phyloP scores from a whole-genome alignment of 2,329 filamentous ascomycete genomes.

The Cyphellophora attinorum region DNA sequence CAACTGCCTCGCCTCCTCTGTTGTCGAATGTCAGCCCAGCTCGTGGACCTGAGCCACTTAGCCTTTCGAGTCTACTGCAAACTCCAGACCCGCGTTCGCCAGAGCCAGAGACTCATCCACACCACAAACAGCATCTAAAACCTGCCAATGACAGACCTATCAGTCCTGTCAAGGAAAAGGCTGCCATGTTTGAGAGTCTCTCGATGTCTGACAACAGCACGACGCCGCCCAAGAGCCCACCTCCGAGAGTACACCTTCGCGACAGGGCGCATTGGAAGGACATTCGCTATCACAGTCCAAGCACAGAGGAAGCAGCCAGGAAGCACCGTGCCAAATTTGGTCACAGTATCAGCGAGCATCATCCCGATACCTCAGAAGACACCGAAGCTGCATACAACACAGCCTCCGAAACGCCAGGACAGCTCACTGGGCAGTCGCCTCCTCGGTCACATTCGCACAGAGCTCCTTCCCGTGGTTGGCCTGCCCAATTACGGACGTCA shows the following conservation, averaged over 20 bases:
- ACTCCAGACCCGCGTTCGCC: too few relatives aligned
- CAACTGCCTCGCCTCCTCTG: not conserved
- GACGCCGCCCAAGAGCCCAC: constrained; percentile 3
- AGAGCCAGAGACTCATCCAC: too few relatives aligned
- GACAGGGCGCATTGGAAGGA: not conserved
- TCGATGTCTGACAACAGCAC: too few relatives aligned
- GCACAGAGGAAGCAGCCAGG: constrained; percentile 3
- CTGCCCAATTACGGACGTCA: constrained; percentile 12
- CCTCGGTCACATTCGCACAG: constrained; percentile 2
- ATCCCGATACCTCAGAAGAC: constrained; percentile 14
- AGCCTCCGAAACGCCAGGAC: not conserved
- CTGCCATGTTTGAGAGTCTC: constrained; percentile 16
- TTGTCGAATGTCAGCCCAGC: too few relatives aligned
- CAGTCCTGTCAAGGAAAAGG: constrained; percentile 13
- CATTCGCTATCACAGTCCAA: not conserved
- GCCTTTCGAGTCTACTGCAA: too few relatives aligned
- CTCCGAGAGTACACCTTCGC: constrained; percentile 1
- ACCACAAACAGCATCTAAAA: too few relatives aligned
- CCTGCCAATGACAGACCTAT: too few relatives aligned
- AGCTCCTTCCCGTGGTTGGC: constrained; percentile 10
- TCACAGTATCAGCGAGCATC: constrained; percentile 9
- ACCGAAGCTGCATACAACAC: constrained; percentile 9
- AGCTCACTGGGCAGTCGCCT: not conserved
- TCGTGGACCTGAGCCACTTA: too few relatives aligned
- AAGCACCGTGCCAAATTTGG: constrained; percentile 11